These are phyloP conservation scores for Paxillus involutus DNA, from an alignment of 768 basidiomycete species.

Conservation along the genomic window DNA sequence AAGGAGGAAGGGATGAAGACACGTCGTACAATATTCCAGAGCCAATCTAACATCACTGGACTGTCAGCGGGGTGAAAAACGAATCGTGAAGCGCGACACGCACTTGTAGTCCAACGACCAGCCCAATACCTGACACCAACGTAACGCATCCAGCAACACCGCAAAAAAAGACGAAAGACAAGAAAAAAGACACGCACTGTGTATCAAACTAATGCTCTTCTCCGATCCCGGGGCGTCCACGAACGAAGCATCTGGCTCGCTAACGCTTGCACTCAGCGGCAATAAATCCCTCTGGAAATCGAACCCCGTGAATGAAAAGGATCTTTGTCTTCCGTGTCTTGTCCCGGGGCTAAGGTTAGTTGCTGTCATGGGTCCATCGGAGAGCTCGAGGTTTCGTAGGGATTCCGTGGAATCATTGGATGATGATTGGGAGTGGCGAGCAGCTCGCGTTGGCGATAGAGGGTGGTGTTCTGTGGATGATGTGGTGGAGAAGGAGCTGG, in stretches of 20 bases:
- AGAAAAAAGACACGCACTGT: conserved; percentile 50
- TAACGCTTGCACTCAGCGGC: conserved; percentile 74
- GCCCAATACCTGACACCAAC: conserved; percentile 63
- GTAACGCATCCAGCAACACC: conserved; percentile 7
- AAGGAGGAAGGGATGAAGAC: neutral
- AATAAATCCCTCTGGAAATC: conserved; percentile 78
- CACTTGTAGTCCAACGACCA: conserved; percentile 83
- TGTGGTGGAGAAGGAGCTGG: conserved; percentile 13
- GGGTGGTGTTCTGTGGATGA: conserved; percentile 12
- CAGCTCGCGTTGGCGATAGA: conserved; percentile 1
- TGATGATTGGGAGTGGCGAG: conserved; percentile 1
- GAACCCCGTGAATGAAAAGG: conserved; percentile 74
- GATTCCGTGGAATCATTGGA: conserved; percentile 66
- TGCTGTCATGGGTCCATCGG: conserved; percentile 53
- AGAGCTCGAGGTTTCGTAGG: conserved; percentile 75
- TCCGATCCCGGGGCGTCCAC: conserved; percentile 57
- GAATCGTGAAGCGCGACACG: neutral
- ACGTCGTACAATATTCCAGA: conserved; percentile 88
- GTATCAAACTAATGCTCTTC: conserved; percentile 74
- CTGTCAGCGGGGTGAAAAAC: conserved; percentile 1
- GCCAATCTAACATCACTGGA: conserved; percentile 56
- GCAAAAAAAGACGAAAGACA: neutral
- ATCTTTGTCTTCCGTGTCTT: conserved; percentile 39
- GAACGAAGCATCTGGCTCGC: conserved; percentile 58
- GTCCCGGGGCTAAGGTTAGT: neutral